Base-by-base conservation (phyloP, 192 early-diverging fungal genomes). In the Dispira simplex region DNA sequence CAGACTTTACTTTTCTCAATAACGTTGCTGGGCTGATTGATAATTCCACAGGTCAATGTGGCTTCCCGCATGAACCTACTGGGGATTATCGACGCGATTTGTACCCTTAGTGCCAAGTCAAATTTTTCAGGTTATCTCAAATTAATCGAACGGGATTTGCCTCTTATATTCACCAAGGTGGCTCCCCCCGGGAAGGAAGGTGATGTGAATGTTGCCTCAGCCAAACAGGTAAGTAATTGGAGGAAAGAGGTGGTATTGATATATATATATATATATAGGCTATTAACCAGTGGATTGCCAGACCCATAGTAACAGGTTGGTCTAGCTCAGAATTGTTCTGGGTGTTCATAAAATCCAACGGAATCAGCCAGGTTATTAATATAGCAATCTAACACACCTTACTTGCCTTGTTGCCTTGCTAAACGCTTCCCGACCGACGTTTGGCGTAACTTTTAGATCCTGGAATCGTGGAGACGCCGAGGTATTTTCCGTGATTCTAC, bases 51-150 rank as follows among this genome's bases (percentile, higher is more conserved):
- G 51, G 51, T 70, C 26, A 59, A 62, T 2, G 65, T 77, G 1
- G 69, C 73, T 28, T 67, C 72, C 13, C 70, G 79, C 0, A 70
- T 78, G 58, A 76, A 75, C 67, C 62, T 81, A 1, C 65, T 81
- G 18, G 69, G 74, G 54, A 64, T 76, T 0, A 46, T 81, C 44
- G 79, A 81, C 56, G 64, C 70, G 20, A 75, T 81, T 20, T 70
- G 77, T 32, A 46, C 54, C 27, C 43, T 44, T 18, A 55, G 62
- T 60, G 16, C 18, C 64, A 44, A 64, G 14, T 25, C 43, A 16
- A 49, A 63, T 47, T 45, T 44, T 44, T 53, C 32, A 3, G 51
- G 47, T n/a, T 80, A 72, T 67, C 45, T 56, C 0, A 68, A 70
- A 2, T 64, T 81, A 28, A 54, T 81, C 13, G 62, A 51, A 21